Conservation (phyloP, 163 green algal genomes). For the Trebouxia gelatinosa region DNA sequence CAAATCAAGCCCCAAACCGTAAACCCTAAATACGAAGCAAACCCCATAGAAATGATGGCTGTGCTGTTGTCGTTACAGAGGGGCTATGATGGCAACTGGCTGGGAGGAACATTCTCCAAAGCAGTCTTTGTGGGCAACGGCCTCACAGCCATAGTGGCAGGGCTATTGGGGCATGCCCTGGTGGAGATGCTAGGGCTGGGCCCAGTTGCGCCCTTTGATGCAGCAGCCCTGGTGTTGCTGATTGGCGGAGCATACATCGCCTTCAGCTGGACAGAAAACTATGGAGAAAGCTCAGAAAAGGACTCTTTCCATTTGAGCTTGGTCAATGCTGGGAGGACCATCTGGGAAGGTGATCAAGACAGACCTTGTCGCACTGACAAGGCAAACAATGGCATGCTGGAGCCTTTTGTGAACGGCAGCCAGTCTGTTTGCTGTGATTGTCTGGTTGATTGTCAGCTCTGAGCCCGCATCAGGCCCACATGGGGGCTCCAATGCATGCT, state of each 20-base stretch:
- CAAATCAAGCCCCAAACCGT: no score
- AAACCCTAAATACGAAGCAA: no score
- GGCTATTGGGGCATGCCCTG: conserved; percentile 84
- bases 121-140: conserved; percentile 95
- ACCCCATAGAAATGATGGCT: no score
- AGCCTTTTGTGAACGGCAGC: no score
- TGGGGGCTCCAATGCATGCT: no score
- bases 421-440: no score
- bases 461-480: no score
- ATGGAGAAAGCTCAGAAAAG: conserved; percentile 65
- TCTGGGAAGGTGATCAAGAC: conserved; percentile 42
- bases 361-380: no score
- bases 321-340: conserved; percentile 48
- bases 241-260: conserved; percentile 77
- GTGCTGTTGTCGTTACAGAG: conserved; percentile 51
- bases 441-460: no score
- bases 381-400: no score
- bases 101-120: conserved; percentile 66
- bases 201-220: conserved; percentile 95
- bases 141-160: conserved; percentile 70
- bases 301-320: conserved; percentile 52
- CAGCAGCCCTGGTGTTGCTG: conserved; percentile 69
- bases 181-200: conserved; percentile 76
- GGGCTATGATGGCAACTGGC: conserved; percentile 74
- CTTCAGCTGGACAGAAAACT: conserved; percentile 91